phyloP scores from a whole-genome alignment of 2,329 filamentous ascomycete species.

The Hypoxylon sp. region DNA sequence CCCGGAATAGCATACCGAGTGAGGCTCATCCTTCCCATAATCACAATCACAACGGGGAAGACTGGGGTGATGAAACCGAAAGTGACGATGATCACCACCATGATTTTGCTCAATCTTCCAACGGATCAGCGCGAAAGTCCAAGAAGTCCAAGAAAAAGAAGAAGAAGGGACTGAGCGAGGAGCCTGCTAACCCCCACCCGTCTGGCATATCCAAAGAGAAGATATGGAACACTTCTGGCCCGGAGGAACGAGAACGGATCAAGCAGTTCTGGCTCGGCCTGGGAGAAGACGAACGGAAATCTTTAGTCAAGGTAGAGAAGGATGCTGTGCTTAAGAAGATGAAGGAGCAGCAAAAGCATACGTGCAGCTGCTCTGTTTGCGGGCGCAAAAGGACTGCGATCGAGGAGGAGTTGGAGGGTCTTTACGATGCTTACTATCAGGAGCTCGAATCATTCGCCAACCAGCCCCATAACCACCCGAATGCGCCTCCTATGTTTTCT shows the following conservation, averaged over 20 bases:
- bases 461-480: constrained; percentile 74
- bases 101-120: constrained; percentile 56
- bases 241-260: constrained; percentile 95
- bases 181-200: constrained; percentile 44
- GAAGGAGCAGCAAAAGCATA: constrained; percentile 99
- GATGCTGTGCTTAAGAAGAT: constrained; percentile 98
- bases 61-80: constrained; percentile 66
- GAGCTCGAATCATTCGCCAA: constrained; percentile 98
- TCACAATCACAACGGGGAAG: constrained; percentile 58
- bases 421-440: constrained; percentile 98
- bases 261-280: constrained; percentile 98
- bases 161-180: constrained; percentile 56
- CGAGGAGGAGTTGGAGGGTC: constrained; percentile 95
- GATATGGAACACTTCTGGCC: constrained; percentile 97
- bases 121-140: constrained; percentile 57
- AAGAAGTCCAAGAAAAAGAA: constrained; percentile 79
- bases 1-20: constrained; percentile 22
- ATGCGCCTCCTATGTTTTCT: constrained; percentile 76
- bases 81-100: constrained; percentile 67
- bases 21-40: constrained; percentile 31
- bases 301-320: constrained; percentile 97
- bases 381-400: constrained; percentile 96
- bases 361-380: constrained; percentile 97
- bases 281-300: constrained; percentile 93
- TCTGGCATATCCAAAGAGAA: constrained; percentile 77